Percentiles rank a stretch among this genome's conserved stretches.
Conservation (phyloP, 2,329 filamentous ascomycete species). For the Fusarium duplospermum region DNA sequence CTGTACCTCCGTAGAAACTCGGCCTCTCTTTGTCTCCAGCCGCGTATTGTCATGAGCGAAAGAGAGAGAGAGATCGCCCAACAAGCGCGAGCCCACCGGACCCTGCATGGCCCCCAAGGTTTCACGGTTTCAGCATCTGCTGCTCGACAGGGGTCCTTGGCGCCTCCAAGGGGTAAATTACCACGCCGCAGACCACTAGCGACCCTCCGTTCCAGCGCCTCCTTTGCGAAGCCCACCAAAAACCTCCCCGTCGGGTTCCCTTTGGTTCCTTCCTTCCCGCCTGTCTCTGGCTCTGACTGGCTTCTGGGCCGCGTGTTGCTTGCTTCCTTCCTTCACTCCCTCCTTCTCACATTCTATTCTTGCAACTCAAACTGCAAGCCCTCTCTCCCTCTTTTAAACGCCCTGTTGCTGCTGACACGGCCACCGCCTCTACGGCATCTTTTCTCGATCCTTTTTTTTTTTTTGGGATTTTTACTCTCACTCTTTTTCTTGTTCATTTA, state of each 20-base stretch:
- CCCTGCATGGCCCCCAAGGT: conserved; percentile 21
- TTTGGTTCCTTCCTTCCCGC: neutral
- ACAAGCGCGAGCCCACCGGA: neutral
- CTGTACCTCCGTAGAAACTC: neutral
- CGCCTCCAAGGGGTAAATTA: conserved; percentile 36
- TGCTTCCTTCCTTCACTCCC: neutral
- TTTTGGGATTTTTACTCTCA: conserved; percentile 8
- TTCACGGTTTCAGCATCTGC: conserved; percentile 41
- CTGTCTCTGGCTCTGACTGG: conserved; percentile 5
- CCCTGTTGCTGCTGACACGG: conserved; percentile 21
- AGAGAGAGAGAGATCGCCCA: neutral
- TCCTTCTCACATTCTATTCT: neutral
- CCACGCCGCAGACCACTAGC: conserved; percentile 23
- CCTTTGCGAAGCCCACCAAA: neutral
- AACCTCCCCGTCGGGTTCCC: conserved; percentile 10
- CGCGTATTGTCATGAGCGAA: neutral
- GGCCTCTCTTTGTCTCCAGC: neutral
- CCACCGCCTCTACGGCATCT: conserved; percentile 23
- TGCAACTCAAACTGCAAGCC: neutral
- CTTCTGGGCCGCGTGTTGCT: neutral
- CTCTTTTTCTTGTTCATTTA: conserved; percentile 17
- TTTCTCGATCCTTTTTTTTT: conserved; percentile 6
- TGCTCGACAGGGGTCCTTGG: conserved; percentile 16
- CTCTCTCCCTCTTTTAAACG: neutral
- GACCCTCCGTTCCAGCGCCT: conserved; percentile 6